A percentile compares a stretch with the other conserved stretches of the same genome.
phyloP scores from a whole-genome alignment of 2,329 filamentous ascomycete species.

The Penicillium sp. region DNA sequence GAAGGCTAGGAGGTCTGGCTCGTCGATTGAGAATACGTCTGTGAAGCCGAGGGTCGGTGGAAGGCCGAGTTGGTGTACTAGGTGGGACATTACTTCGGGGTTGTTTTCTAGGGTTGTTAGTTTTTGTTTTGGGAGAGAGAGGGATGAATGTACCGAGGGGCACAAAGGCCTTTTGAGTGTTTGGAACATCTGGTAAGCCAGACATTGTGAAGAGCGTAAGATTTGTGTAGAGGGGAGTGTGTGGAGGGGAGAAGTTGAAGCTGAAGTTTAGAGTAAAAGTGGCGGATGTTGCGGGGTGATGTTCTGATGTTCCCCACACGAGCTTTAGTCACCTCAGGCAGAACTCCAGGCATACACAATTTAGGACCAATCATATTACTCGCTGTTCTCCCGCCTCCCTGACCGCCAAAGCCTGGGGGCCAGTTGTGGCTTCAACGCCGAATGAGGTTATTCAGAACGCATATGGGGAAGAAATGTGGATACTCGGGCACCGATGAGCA shows the following conservation, averaged over 20 bases:
- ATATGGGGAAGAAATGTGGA: too few relatives aligned
- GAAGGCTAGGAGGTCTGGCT: slow-evolving; percentile 77
- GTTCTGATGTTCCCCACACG: slow-evolving; percentile 8
- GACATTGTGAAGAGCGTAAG: slow-evolving; percentile 24
- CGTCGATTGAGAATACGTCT: slow-evolving; percentile 87
- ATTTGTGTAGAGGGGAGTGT: too few relatives aligned
- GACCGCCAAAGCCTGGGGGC: too few relatives aligned
- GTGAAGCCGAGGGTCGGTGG: slow-evolving; percentile 72
- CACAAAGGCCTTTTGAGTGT: slow-evolving; percentile 46
- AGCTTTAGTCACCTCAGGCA: neutral
- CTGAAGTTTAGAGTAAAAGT: neutral
- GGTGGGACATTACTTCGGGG: slow-evolving; percentile 78
- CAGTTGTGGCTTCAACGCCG: too few relatives aligned
- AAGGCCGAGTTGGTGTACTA: slow-evolving; percentile 79
- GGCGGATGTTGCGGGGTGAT: slow-evolving; percentile 8
- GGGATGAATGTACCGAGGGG: slow-evolving; percentile 39
- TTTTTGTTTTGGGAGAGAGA: slow-evolving; percentile 2
- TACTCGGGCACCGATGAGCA: too few relatives aligned
- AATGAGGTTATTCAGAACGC: too few relatives aligned
- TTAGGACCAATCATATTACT: too few relatives aligned
- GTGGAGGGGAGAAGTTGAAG: neutral
- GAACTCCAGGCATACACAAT: neutral
- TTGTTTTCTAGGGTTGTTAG: slow-evolving; percentile 57
- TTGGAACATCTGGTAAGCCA: slow-evolving; percentile 35
- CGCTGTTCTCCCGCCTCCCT: too few relatives aligned